phyloP scores from a whole-genome alignment of 164 flowering plant species.

The Berberis thunbergii region DNA sequence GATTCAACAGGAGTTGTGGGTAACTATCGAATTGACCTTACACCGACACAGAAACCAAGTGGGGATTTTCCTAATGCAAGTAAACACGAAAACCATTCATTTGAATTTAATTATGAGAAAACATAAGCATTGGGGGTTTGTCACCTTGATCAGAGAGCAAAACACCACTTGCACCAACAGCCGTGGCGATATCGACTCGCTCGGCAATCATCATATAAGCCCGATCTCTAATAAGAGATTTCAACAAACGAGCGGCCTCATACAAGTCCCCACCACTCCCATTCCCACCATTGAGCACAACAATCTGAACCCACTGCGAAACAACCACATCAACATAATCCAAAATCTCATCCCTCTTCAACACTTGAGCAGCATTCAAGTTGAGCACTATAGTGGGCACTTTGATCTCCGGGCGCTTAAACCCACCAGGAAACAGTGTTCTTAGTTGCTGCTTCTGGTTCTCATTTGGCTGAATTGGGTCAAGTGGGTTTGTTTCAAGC shows the following conservation, averaged over 20 bases:
- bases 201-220: constrained; percentile 69
- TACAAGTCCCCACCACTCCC: constrained; percentile 54
- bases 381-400: constrained; percentile 65
- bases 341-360: constrained; percentile 30
- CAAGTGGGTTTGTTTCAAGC: constrained; percentile 5
- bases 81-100: neutral
- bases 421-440: constrained; percentile 79
- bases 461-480: constrained; percentile 9
- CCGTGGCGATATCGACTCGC: constrained; percentile 89
- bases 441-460: constrained; percentile 23
- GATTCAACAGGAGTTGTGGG: too few relatives aligned
- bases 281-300: constrained; percentile 47
- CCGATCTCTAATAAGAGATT: constrained; percentile 64
- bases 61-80: too few relatives aligned
- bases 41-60: too few relatives aligned
- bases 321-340: constrained; percentile 55
- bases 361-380: constrained; percentile 44
- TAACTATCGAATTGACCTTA: too few relatives aligned
- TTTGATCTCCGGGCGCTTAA: constrained; percentile 71
- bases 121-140: neutral
- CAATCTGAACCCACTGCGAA: constrained; percentile 53
- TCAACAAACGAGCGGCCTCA: constrained; percentile 77
- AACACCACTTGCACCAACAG: constrained; percentile 86
- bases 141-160: constrained; percentile 89
- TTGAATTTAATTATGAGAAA: too few relatives aligned